A percentile compares a stretch with the other conserved stretches of the same genome.
Evolutionary conservation across 2,329 filamentous ascomycete species (phyloP).

Genomic region (Phyllosticta paracitricarpa): DNA sequence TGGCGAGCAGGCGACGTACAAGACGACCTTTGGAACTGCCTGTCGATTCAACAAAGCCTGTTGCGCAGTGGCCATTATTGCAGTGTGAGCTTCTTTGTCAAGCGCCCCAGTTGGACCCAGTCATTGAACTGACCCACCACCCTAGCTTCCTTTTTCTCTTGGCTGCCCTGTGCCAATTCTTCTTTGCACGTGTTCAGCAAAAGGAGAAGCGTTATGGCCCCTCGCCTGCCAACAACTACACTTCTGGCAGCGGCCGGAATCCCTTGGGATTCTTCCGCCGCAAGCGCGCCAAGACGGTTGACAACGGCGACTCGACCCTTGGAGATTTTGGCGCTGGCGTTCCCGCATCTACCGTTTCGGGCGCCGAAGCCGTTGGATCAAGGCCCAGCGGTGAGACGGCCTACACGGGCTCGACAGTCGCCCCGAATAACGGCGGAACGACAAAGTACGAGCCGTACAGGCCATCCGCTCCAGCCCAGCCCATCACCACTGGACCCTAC

Average conservation of each 20-base stretch:
- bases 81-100: constrained; percentile 47
- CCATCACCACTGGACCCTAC: constrained; percentile 25
- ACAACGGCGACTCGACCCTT: constrained; percentile 35
- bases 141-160: constrained; percentile 62
- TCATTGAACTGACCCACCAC: constrained; percentile 2
- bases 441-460: constrained; percentile 21
- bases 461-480: constrained; percentile 17
- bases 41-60: constrained; percentile 69
- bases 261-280: constrained; percentile 37
- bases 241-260: constrained; percentile 45
- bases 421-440: constrained; percentile 19
- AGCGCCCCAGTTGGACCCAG: neutral
- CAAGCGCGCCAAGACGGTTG: constrained; percentile 22
- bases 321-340: constrained; percentile 23
- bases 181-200: constrained; percentile 60
- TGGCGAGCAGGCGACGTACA: constrained; percentile 33
- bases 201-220: constrained; percentile 65
- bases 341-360: constrained; percentile 18
- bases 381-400: constrained; percentile 41
- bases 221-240: constrained; percentile 57
- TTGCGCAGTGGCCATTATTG: constrained; percentile 70
- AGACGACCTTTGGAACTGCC: constrained; percentile 44
- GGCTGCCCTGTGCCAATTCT: constrained; percentile 59
- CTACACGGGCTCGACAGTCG: constrained; percentile 40
- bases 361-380: constrained; percentile 21